These are phyloP conservation scores for Neonectria magnoliae DNA, from an alignment of 2,329 filamentous ascomycete genomes.

Conservation along the genomic window DNA sequence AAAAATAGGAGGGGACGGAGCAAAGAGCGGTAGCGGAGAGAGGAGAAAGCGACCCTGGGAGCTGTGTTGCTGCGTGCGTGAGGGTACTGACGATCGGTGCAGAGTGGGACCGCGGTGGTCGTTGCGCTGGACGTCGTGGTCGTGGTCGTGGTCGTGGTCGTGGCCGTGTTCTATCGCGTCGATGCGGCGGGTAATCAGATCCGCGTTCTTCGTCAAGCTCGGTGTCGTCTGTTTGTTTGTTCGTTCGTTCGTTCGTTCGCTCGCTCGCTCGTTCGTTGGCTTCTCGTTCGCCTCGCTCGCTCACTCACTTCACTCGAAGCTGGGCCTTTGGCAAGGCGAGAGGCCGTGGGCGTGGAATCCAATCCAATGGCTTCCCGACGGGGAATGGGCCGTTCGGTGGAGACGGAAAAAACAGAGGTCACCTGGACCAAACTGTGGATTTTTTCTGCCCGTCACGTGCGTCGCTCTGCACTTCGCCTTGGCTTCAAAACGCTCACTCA, in stretches of 20 bases:
- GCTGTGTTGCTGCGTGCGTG: not conserved
- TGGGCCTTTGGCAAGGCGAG: conserved; percentile 14
- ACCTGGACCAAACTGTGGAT: conserved; percentile 39
- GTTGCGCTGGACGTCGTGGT: not conserved
- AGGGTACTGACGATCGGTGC: not conserved
- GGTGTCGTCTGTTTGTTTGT: not conserved
- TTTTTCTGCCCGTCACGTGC: conserved; percentile 39
- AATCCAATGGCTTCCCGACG: conserved; percentile 25
- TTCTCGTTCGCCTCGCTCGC: not conserved
- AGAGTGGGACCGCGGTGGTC: not conserved
- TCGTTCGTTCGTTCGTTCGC: not conserved
- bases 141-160: not conserved
- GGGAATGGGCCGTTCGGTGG: conserved; percentile 42
- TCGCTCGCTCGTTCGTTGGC: not conserved
- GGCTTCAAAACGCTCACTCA: not conserved
- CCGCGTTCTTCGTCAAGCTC: not conserved
- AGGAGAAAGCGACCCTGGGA: not conserved
- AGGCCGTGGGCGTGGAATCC: conserved; percentile 17
- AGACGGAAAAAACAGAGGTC: conserved; percentile 37
- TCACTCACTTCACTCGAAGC: conserved; percentile 29
- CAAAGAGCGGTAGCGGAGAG: not conserved
- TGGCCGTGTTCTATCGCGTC: not conserved
- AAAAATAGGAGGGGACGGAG: not conserved
- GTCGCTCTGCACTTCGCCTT: not conserved
- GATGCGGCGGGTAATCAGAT: not conserved